Base-by-base conservation (phyloP, 805 yeast species). In the Lipomyces yamadae region DNA sequence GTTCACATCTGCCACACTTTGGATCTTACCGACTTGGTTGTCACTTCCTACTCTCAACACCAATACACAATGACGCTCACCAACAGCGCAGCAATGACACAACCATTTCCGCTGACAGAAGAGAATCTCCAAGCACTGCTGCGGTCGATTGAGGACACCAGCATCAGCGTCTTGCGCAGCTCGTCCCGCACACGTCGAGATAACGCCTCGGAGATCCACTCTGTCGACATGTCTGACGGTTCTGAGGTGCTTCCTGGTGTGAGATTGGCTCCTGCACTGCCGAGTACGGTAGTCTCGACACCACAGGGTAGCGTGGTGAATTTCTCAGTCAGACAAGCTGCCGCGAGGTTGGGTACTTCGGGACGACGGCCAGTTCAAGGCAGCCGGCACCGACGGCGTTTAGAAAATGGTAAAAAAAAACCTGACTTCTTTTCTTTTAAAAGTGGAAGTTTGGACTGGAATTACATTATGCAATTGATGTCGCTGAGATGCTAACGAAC, bases 281-380 rank as follows among this genome's bases (percentile, higher is more conserved):
- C 65, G 24, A 63, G 67, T 42, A 64, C 70, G 24, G 52, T 64
- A 4, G 63, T 37, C 15, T 60, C 71, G 29, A 62, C 71, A 2
- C 71, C 71, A n/a, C 66, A 65, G 45, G 71, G 71, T 24, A 60
- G 66, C 5, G 68, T 66, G 13, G 64, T 63, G 29, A 68, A 68
- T 52, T 62, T 63, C 45, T 42, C 63, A 8, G 70, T 60, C 30
- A 39, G 71, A 5, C 63, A 56, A 35, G 61, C 65, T 6, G 71
- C 70, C 7, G 69, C 68, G 34, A 52, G 63, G 45, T 32, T 62
- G 37, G 24, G 61, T 15, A 42, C 53, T 13, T 53, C 32, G 3
- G 69, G 60, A 13, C 61, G 59, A 15, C 35, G 60, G 45, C 63
- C 68, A 8, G 71, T 60, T 24, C 68, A 63, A 48, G 70, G 71